Percentiles rank a stretch among this genome's conserved stretches.
Conservation (phyloP, 768 basidiomycete species). For the Exsudoporus frostii region DNA sequence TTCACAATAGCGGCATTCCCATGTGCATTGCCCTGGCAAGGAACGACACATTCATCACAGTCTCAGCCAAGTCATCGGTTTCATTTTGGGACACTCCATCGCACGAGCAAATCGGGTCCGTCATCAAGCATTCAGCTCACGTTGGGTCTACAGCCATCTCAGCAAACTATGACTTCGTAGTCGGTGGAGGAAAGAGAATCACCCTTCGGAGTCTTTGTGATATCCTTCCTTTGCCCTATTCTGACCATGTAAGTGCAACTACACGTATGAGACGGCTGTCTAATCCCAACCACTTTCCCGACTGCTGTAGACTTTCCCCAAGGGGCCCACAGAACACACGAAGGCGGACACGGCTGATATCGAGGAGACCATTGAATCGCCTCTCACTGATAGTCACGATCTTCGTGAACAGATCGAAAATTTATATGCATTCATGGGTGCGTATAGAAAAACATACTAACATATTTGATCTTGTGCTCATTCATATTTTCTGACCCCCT, state of each 20-base stretch:
- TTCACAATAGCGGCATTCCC: neutral
- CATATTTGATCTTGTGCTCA: no score
- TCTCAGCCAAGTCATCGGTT: neutral
- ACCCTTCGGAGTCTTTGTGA: neutral
- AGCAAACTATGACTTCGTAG: slow-evolving; percentile 1
- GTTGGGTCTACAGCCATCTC: slow-evolving; percentile 7
- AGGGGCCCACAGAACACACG: no score
- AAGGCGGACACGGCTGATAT: neutral
- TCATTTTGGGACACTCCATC: slow-evolving; percentile 13
- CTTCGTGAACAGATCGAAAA: slow-evolving; percentile 1
- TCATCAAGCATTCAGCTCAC: neutral
- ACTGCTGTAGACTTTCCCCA: neutral
- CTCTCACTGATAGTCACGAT: neutral
- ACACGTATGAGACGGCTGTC: neutral
- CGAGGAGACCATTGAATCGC: slow-evolving; percentile 1
- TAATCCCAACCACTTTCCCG: neutral
- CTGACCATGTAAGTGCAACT: neutral
- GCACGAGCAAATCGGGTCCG: neutral
- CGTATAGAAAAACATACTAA: no score
- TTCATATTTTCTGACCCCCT: neutral
- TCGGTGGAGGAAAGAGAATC: neutral
- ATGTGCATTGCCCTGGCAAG: neutral
- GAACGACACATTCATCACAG: slow-evolving; percentile 10
- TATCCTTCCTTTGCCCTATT: neutral
- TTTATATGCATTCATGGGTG: neutral